Evolutionary conservation across 768 basidiomycete genomes (phyloP).

Genomic region (Mycena maculata): DNA sequence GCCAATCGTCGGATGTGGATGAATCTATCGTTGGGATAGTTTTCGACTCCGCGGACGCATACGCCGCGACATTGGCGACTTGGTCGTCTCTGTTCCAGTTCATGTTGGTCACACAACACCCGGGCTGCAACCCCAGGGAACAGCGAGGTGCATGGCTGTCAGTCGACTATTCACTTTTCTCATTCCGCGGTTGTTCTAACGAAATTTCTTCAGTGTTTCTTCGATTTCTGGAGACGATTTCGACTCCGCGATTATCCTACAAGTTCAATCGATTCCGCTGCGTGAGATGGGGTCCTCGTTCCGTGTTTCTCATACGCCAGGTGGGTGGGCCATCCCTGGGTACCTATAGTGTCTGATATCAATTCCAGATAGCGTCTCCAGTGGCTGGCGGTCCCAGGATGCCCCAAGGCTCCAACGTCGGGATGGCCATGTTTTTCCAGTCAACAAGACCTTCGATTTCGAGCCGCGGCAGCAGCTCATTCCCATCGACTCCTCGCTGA

Average conservation of each 20-base stretch:
- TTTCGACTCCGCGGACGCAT: slow-evolving; percentile 20
- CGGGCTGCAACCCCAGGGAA: slow-evolving; percentile 23
- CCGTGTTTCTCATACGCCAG: slow-evolving; percentile 12
- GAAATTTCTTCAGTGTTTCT: slow-evolving; percentile 10
- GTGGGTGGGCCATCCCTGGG: neutral
- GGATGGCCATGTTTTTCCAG: slow-evolving; percentile 1
- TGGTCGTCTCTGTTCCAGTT: slow-evolving; percentile 22
- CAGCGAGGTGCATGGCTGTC: slow-evolving; percentile 27
- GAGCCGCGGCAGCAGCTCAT: slow-evolving; percentile 26
- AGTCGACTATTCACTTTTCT: neutral
- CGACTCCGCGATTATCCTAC: neutral
- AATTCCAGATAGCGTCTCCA: slow-evolving; percentile 1
- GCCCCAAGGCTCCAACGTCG: neutral
- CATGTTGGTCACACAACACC: slow-evolving; percentile 21
- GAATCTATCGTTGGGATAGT: neutral
- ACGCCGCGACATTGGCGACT: slow-evolving; percentile 3
- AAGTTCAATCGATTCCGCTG: slow-evolving; percentile 6
- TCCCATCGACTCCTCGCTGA: slow-evolving; percentile 1
- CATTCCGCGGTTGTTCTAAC: too few species aligned
- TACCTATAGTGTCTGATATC: neutral
- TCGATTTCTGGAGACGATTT: neutral
- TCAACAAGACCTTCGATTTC: slow-evolving; percentile 15
- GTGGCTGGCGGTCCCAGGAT: neutral
- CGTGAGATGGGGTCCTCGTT: slow-evolving; percentile 12
- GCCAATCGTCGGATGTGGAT: neutral